Evolutionary conservation across 352 stramenopile genomes (phyloP).

Genomic region (Pythium monospermum): DNA sequence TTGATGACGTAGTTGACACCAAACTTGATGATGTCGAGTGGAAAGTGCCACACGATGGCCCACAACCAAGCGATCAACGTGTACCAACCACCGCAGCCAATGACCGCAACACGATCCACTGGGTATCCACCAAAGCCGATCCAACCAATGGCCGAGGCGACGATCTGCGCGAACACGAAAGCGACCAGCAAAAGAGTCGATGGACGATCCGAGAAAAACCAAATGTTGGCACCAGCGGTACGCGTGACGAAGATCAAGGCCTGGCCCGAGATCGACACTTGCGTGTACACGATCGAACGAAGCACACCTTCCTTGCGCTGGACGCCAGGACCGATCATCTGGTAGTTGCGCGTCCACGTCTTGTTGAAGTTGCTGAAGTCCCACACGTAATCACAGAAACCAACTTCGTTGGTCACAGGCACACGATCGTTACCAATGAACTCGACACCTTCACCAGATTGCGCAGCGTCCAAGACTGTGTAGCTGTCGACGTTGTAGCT

Average conservation of each 20-base stretch:
- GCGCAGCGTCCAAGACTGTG: slow-evolving; percentile 37
- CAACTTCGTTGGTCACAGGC: slow-evolving; percentile 56
- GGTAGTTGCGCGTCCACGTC: slow-evolving; percentile 57
- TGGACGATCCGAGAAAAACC: slow-evolving; percentile 69
- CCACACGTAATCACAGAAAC: slow-evolving; percentile 68
- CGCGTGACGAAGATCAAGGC: slow-evolving; percentile 73
- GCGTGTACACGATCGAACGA: slow-evolving; percentile 60
- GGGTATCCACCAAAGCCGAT: slow-evolving; percentile 67
- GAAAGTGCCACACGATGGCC: slow-evolving; percentile 66
- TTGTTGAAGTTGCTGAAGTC: slow-evolving; percentile 64
- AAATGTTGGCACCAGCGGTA: slow-evolving; percentile 69
- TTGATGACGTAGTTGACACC: slow-evolving; percentile 57
- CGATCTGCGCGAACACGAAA: slow-evolving; percentile 65
- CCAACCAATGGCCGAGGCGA: slow-evolving; percentile 59
- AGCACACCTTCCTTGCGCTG: slow-evolving; percentile 69
- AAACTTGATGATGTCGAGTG: slow-evolving; percentile 76
- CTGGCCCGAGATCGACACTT: slow-evolving; percentile 72
- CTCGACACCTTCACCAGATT: slow-evolving; percentile 37
- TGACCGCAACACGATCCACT: slow-evolving; percentile 54
- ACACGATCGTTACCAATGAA: slow-evolving; percentile 60
- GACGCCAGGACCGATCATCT: slow-evolving; percentile 53
- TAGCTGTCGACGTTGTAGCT: slow-evolving; percentile 28
- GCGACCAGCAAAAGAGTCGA: slow-evolving; percentile 56
- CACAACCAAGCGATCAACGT: slow-evolving; percentile 63
- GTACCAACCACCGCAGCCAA: slow-evolving; percentile 58